Base-by-base conservation (phyloP, 2,329 filamentous ascomycete species). In the Coniella vitis region DNA sequence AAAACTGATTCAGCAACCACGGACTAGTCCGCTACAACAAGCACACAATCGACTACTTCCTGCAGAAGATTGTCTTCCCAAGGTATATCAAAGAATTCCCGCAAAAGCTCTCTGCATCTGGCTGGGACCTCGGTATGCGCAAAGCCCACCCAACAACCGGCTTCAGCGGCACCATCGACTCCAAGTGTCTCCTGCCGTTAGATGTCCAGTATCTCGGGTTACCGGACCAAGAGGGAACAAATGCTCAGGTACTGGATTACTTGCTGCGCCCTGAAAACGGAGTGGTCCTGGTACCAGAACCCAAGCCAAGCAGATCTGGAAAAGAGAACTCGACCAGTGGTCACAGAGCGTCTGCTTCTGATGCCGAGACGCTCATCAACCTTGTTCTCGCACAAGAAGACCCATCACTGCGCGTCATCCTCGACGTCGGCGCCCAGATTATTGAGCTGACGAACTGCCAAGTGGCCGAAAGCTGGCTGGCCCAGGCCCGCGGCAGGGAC, bases 401-500 rank as follows among this genome's bases (percentile, higher is more conserved):
- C 0, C 64, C 66, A 0, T 59, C 64, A 0, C 67, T 76, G 0
- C 70, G 73, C 0, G 83, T 89, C 0, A 74, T 90, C 1, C 68
- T 90, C 0, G 84, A 90, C 54, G 83, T 86, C 0, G 85, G 86
- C 0, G 84, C 86, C 0, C 79, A 84, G 42, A 76, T 90, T 4
- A 61, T 90, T 0, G 84, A 89, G 25, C 62, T 83, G 0, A 69
- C 65, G 14, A 87, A 87, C 53, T 3, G 64, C 0, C 63, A 73
- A 3, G 68, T 87, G 3, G 77, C 79, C 0, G 54, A 55, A 7
- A 48, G 55, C 1, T 87, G 82, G 82, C 58, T 87, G 1, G n/a
- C 47, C 1, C 59, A 55, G 38, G 52, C 55, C 0, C 21, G 53
- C 0, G 36, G 53, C 2, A 14, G 50, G 3, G 37, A 49, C 1